Base-by-base conservation (phyloP, 495 filamentous ascomycete species). In the Aspergillus cavernicola region DNA sequence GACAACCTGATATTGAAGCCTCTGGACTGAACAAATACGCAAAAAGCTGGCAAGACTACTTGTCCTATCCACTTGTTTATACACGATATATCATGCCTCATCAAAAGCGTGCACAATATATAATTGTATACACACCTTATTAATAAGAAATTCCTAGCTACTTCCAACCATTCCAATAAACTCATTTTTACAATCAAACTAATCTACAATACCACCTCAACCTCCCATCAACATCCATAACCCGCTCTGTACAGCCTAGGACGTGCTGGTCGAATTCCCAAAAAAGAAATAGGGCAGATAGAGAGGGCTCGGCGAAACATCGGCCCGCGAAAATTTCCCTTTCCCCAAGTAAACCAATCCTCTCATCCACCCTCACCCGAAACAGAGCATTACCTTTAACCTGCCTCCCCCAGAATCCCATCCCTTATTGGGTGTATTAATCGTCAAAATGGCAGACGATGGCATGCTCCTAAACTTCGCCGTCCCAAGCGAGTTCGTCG, bases 391-490 rank as follows among this genome's bases (percentile, higher is more conserved):
- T n/a, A n/a, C n/a, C n/a, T n/a, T n/a, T n/a, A n/a, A n/a, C n/a
- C n/a, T n/a, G n/a, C n/a, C n/a, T n/a, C n/a, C n/a, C n/a, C n/a
- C n/a, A n/a, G n/a, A n/a, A n/a, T n/a, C n/a, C n/a, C n/a, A n/a
- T n/a, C n/a, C n/a, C n/a, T n/a, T n/a, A n/a, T n/a, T n/a, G n/a
- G n/a, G n/a, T n/a, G n/a, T n/a, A n/a, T 38, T 38, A 2, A 26
- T 2, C 20, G 58, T 44, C 54, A 97, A 45, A 39, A 63, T 96
- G 92, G 89, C 90, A 18, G 90, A 97, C 74, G 88, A 95, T 85
- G 90, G 89, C 44, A 86, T 98, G 82, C 80, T 97, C 41, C 77
- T 97, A 66, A 97, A 98, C 66, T 97, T 97, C 64, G 80, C 87
- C 49, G 73, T 93, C 24, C 76, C 79, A 12, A 87, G 88, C 57